phyloP scores from a whole-genome alignment of 139 green algal species.

The Picochlorum sp. region DNA sequence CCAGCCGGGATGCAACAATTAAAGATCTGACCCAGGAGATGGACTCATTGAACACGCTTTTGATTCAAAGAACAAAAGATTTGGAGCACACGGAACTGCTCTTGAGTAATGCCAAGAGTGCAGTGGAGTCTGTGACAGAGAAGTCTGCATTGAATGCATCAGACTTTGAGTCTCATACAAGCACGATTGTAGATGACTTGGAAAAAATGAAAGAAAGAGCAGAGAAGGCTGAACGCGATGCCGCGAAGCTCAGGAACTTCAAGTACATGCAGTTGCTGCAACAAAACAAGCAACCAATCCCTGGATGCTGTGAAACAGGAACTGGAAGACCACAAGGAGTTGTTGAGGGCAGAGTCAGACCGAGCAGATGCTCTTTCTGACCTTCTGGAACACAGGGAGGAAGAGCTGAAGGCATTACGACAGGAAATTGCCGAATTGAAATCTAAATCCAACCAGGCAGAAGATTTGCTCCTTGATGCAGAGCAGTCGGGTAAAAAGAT shows the following conservation, averaged over 20 bases:
- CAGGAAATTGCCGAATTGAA: not conserved
- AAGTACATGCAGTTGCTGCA: not conserved
- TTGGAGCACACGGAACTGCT: not conserved
- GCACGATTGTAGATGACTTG: not conserved
- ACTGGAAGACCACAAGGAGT: not conserved
- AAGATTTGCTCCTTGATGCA: too few relatives aligned
- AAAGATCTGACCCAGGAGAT: not conserved
- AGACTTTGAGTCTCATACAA: not conserved
- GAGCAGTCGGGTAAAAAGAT: not conserved
- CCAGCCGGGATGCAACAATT: constrained; percentile 1
- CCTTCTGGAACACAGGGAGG: not conserved
- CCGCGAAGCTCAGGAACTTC: not conserved
- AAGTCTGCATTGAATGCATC: not conserved
- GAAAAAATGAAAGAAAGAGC: not conserved
- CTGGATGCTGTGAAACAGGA: constrained; percentile 6
- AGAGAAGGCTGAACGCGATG: too few relatives aligned
- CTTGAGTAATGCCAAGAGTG: not conserved
- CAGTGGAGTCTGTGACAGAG: constrained; percentile 1
- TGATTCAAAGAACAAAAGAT: not conserved
- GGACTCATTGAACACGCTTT: not conserved
- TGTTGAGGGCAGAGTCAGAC: not conserved
- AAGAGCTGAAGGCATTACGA: not conserved
- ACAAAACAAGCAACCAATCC: not conserved
- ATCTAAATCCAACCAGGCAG: not conserved
- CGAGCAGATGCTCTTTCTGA: not conserved